Evolutionary conservation across 352 stramenopile species (phyloP).

Genomic region (Lagenidium giganteum): DNA sequence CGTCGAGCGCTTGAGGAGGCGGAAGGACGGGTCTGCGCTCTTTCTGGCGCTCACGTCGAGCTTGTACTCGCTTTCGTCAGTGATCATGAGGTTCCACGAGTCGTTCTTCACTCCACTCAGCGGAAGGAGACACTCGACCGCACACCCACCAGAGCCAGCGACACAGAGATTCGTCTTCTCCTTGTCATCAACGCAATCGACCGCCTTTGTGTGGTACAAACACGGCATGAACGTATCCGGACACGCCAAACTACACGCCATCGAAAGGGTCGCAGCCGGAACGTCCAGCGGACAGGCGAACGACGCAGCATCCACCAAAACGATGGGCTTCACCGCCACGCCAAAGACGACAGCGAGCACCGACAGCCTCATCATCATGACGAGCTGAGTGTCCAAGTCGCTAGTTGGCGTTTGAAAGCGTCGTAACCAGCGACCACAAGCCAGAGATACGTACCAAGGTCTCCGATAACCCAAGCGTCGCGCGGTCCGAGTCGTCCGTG

Average conservation of each 20-base stretch:
- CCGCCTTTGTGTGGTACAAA: conserved; percentile 10
- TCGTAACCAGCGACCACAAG: too few relatives aligned
- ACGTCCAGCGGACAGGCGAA: conserved; percentile 10
- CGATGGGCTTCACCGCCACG: too few relatives aligned
- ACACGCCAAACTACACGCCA: conserved; percentile 9
- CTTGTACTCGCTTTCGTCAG: conserved; percentile 21
- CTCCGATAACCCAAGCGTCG: too few relatives aligned
- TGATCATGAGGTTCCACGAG: conserved; percentile 29
- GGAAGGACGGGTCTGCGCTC: conserved; percentile 16
- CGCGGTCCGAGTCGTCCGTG: too few relatives aligned
- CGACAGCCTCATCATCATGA: too few relatives aligned
- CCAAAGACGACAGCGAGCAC: too few relatives aligned
- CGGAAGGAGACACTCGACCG: conserved; percentile 33
- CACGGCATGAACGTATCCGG: conserved; percentile 10
- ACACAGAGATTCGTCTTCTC: conserved; percentile 9
- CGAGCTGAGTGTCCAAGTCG: too few relatives aligned
- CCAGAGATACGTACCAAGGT: too few relatives aligned
- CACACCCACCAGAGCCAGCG: conserved; percentile 15
- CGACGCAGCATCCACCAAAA: too few relatives aligned
- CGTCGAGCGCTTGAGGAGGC: conserved; percentile 18
- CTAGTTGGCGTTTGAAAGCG: too few relatives aligned
- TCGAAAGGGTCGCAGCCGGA: conserved; percentile 7
- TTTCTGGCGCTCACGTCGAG: conserved; percentile 16
- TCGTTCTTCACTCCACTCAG: conserved; percentile 16
- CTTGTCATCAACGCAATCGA: conserved; percentile 6